Evolutionary conservation across 805 yeast species (phyloP).

Genomic region (Candida rishiriensis): DNA sequence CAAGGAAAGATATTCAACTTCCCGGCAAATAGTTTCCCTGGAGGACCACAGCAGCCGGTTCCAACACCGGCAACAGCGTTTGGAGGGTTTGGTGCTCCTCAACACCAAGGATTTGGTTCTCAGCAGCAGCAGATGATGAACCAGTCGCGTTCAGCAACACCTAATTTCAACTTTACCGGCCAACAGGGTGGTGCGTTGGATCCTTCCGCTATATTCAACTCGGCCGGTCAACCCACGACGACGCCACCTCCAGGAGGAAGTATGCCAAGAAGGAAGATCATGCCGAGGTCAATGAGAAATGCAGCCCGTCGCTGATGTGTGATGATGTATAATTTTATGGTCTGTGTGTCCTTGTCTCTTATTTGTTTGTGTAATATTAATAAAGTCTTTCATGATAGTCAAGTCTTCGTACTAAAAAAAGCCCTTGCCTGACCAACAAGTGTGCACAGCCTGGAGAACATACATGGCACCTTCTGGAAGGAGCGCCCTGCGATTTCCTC

Average conservation of each 20-base stretch:
- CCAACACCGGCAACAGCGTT: conserved; percentile 8
- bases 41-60: conserved; percentile 8
- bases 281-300: conserved; percentile 17
- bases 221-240: conserved; percentile 11
- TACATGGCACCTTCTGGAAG: too few species aligned
- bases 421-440: too few species aligned
- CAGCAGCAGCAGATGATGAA: conserved; percentile 10
- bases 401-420: too few species aligned
- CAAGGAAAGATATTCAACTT: conserved; percentile 16
- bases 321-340: not conserved
- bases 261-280: conserved; percentile 13
- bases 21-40: not conserved
- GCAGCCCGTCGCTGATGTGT: conserved; percentile 7
- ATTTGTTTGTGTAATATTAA: not conserved
- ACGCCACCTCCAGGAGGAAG: conserved; percentile 19
- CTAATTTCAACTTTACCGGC: conserved; percentile 31
- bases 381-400: not conserved
- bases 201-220: conserved; percentile 25
- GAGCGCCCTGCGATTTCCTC: too few species aligned
- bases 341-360: not conserved
- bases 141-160: conserved; percentile 27
- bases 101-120: not conserved
- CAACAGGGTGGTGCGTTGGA: conserved; percentile 20
- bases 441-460: too few species aligned
- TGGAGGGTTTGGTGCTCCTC: conserved; percentile 2